A percentile compares a stretch with the other conserved stretches of the same genome.
phyloP scores from a whole-genome alignment of 169 alveolate genomes.

The Amoebophrya sp. region DNA sequence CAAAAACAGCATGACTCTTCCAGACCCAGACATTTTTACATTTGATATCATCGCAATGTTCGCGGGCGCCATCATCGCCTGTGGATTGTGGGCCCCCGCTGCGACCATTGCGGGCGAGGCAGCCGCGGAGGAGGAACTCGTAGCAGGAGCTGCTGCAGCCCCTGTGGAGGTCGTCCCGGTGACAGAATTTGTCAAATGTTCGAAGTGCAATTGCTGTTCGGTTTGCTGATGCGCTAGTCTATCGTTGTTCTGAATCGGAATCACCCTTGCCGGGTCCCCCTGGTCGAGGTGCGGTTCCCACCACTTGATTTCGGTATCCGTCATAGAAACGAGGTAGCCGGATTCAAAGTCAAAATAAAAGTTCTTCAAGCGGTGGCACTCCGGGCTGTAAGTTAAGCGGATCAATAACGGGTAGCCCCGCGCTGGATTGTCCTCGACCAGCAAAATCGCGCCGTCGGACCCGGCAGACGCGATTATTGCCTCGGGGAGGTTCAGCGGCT shows the following conservation, averaged over 20 bases:
- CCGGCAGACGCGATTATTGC: background rate
- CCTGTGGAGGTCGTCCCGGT: too few species aligned
- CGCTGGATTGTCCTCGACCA: background rate
- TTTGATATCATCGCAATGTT: too few species aligned
- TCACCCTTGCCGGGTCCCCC: background rate
- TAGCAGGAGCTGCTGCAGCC: too few species aligned
- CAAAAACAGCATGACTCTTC: too few species aligned
- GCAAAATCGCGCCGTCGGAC: background rate
- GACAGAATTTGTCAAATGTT: too few species aligned
- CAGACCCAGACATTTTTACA: too few species aligned
- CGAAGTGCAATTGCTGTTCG: too few species aligned
- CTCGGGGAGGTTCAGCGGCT: background rate
- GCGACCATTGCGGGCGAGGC: too few species aligned
- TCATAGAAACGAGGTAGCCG: background rate
- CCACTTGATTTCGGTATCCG: background rate
- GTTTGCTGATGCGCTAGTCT: too few species aligned
- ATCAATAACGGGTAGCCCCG: background rate
- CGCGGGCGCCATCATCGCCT: too few species aligned
- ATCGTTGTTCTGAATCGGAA: background rate
- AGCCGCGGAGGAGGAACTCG: too few species aligned
- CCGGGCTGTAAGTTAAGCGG: background rate
- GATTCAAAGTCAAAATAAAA: background rate
- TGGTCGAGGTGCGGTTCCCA: slow-evolving; percentile 8
- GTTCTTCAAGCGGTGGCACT: background rate
- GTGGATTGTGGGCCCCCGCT: too few species aligned